phyloP scores from a whole-genome alignment of 345 rosid species.

The Lepidium aucheri region DNA sequence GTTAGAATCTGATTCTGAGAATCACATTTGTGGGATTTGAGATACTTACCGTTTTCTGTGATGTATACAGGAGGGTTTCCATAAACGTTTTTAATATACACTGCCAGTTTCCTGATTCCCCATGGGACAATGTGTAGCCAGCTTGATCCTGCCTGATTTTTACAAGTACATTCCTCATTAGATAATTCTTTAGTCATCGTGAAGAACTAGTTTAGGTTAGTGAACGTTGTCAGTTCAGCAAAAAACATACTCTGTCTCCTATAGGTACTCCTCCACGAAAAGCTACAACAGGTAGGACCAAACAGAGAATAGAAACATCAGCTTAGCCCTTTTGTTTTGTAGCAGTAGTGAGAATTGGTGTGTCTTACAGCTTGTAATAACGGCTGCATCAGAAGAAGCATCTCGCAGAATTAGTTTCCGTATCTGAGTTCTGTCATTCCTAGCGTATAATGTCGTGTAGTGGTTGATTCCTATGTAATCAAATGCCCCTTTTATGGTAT shows the following conservation, averaged over 20 bases:
- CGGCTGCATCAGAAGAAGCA: slow-evolving; percentile 78
- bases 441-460: slow-evolving; percentile 64
- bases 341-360: background rate
- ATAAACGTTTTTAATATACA: slow-evolving; percentile 57
- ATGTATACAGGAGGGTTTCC: slow-evolving; percentile 67
- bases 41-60: slow-evolving; percentile 63
- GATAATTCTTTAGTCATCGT: background rate
- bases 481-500: slow-evolving; percentile 36
- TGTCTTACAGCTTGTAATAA: slow-evolving; percentile 52
- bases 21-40: background rate
- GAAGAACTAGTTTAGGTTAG: background rate
- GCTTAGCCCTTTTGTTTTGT: background rate
- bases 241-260: slow-evolving; percentile 67
- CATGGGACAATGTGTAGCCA: slow-evolving; percentile 90
- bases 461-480: slow-evolving; percentile 86
- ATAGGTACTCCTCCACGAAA: slow-evolving; percentile 59
- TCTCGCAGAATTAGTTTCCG: slow-evolving; percentile 73
- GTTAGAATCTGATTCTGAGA: background rate
- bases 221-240: background rate
- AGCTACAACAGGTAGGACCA: slow-evolving; percentile 35
- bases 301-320: background rate
- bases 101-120: slow-evolving; percentile 64
- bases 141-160: slow-evolving; percentile 74
- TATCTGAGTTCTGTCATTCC: slow-evolving; percentile 60
- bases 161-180: slow-evolving; percentile 13